Conservation (phyloP, 2,329 filamentous ascomycete species). For the Exophiala sideris region DNA sequence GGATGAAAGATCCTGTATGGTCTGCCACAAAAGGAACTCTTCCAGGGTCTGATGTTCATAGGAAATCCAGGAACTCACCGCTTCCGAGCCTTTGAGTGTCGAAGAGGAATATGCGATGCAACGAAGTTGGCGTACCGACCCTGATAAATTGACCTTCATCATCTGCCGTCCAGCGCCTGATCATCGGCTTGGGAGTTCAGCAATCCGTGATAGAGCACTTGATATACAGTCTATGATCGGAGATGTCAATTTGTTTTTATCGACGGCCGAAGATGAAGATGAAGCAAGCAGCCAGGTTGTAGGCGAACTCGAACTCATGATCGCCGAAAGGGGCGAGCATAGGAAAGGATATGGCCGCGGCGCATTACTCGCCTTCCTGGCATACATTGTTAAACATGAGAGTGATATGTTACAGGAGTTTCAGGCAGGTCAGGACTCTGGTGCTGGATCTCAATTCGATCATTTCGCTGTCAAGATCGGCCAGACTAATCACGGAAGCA, state of each 20-base stretch:
- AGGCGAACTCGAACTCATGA: slow-evolving; percentile 85
- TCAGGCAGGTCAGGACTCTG: neutral
- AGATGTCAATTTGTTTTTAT: slow-evolving; percentile 77
- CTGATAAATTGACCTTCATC: slow-evolving; percentile 92
- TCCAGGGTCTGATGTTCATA: slow-evolving; percentile 32
- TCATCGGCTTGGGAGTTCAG: slow-evolving; percentile 2
- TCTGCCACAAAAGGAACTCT: slow-evolving; percentile 21
- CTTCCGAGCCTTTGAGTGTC: slow-evolving; percentile 77
- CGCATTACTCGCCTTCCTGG: slow-evolving; percentile 65
- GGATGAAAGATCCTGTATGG: slow-evolving; percentile 78
- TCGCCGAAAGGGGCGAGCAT: slow-evolving; percentile 59
- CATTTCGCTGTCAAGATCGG: slow-evolving; percentile 63
- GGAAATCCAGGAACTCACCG: slow-evolving; percentile 78
- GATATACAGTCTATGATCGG: slow-evolving; percentile 60
- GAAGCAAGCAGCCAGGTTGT: slow-evolving; percentile 34
- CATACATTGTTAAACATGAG: slow-evolving; percentile 60
- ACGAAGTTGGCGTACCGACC: slow-evolving; percentile 73
- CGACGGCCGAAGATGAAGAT: slow-evolving; percentile 52
- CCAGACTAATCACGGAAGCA: slow-evolving; percentile 53
- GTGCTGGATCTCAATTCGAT: slow-evolving; percentile 28
- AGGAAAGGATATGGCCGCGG: slow-evolving; percentile 63
- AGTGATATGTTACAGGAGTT: slow-evolving; percentile 58
- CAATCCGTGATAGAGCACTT: slow-evolving; percentile 50
- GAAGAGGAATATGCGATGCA: slow-evolving; percentile 89
- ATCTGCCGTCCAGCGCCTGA: slow-evolving; percentile 34